Base-by-base conservation (phyloP, 495 filamentous ascomycete genomes). In the Penicillium turbatum region DNA sequence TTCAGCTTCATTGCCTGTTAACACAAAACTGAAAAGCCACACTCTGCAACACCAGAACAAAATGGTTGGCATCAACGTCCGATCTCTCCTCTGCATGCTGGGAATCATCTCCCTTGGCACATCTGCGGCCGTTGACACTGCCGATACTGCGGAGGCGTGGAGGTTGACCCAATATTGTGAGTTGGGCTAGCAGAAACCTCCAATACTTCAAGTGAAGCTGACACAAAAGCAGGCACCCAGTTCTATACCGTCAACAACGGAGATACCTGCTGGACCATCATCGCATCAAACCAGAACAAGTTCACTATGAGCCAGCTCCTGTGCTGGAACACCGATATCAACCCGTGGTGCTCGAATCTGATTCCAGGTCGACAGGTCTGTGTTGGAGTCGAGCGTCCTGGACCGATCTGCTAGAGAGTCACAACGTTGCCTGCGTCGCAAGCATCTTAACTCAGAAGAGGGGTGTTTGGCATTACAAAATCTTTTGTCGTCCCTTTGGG, bases 241-340 rank as follows among this genome's bases (percentile, higher is more conserved):
- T 55, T 44, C 15, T 60, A 64, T 45, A 52, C 40, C 6, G 49
- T 67, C 1, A 52, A 49, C 17, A 5, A n/a, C 10, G 64, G 64
- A 11, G 64, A 67, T 45, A 67, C 64, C 17, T 67, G 64, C 52
- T 67, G 58, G 61, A 59, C 64, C 30, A 65, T 67, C 5, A 56
- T 64, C 13, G 7, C 27, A 1, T 40, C 49, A 2, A 54, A 48
- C 36, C 48, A 55, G 8, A 54, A 62, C 13, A 51, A 42, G 17
- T 54, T 67, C 41, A 65, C 61, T 19, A 62, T 67, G 16, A 55
- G 37, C 13, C 56, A 67, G 19, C 50, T 67, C 1, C 31, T 62
- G 8, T 67, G 64, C 43, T 67, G 64, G 64, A 67, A 67, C 30
- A 55, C 62, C 6, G 61, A 67, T 17, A 61, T 67, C 54, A 67